A percentile compares a stretch with the other conserved stretches of the same genome.
Evolutionary conservation across 2,329 filamentous ascomycete species (phyloP).

Genomic region (Ophioceras dolichostomum): DNA sequence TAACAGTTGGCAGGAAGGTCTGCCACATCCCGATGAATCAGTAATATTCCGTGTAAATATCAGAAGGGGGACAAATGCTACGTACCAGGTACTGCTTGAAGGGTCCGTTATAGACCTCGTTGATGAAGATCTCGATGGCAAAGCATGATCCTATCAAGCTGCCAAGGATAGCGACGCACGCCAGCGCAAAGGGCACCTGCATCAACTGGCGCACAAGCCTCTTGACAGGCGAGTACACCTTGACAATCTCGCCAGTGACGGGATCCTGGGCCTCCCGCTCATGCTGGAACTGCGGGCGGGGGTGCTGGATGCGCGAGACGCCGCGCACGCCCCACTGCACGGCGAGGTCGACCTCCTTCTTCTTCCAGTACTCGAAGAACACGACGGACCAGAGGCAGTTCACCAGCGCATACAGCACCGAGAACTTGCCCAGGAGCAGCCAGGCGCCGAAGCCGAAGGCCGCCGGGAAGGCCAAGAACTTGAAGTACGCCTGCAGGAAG

Average conservation of each 20-base stretch:
- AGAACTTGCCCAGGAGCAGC: slow-evolving; percentile 58
- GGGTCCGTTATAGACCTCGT: slow-evolving; percentile 82
- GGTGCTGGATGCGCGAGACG: slow-evolving; percentile 53
- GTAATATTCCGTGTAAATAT: no score
- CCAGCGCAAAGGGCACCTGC: slow-evolving; percentile 73
- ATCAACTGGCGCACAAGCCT: slow-evolving; percentile 66
- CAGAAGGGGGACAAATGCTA: slow-evolving; percentile 5
- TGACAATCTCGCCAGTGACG: slow-evolving; percentile 67
- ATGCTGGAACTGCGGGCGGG: slow-evolving; percentile 61
- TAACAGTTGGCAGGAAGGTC: slow-evolving; percentile 78
- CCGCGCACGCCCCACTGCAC: slow-evolving; percentile 63
- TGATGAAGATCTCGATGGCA: slow-evolving; percentile 89
- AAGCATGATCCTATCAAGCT: slow-evolving; percentile 78
- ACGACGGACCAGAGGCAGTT: slow-evolving; percentile 60
- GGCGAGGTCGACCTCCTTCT: slow-evolving; percentile 58
- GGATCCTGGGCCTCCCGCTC: slow-evolving; percentile 68
- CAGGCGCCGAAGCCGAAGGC: slow-evolving; percentile 56
- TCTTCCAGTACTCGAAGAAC: slow-evolving; percentile 73
- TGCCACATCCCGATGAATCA: no score
- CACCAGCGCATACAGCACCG: slow-evolving; percentile 52
- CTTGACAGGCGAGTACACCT: slow-evolving; percentile 64
- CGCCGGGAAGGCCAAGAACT: slow-evolving; percentile 59
- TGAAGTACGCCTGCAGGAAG: slow-evolving; percentile 67
- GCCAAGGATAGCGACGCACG: slow-evolving; percentile 61
- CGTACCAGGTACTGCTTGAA: slow-evolving; percentile 73